phyloP scores from a whole-genome alignment of 2,329 filamentous ascomycete species.

The Elsinoe batatas region DNA sequence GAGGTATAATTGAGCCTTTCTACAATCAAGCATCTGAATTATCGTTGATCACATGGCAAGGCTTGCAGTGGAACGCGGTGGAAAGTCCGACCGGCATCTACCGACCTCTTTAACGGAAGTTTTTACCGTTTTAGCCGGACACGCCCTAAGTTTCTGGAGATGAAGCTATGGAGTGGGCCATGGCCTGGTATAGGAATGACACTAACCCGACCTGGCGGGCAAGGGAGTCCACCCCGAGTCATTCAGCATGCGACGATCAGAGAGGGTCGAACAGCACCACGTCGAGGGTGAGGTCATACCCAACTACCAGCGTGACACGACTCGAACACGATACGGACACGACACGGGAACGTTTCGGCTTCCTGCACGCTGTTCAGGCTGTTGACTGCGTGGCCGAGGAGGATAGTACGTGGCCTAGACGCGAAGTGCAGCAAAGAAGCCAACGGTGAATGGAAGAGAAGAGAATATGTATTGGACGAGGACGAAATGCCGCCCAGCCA shows the following conservation, averaged over 20 bases:
- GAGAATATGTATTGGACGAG: background rate
- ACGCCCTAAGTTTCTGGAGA: background rate
- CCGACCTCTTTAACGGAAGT: background rate
- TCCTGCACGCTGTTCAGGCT: background rate
- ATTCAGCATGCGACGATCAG: background rate
- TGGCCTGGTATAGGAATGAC: background rate
- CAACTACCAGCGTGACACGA: background rate
- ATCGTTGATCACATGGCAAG: background rate
- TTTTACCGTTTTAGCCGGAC: too few species aligned
- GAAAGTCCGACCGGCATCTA: background rate
- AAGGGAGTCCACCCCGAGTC: background rate
- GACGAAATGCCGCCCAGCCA: background rate
- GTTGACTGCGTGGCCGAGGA: background rate
- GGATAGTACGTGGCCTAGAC: background rate
- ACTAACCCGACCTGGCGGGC: background rate
- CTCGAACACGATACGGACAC: background rate
- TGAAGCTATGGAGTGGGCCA: background rate
- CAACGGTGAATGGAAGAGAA: background rate
- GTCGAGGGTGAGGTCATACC: constrained; percentile 1
- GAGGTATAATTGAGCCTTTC: background rate
- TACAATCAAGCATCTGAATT: background rate
- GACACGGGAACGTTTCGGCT: background rate
- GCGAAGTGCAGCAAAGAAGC: background rate
- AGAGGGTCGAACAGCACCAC: background rate
- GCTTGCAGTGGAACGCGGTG: background rate